Evolutionary conservation across 1,284 basidiomycete genomes (phyloP).

Genomic region (Apiotrichum montevideense): DNA sequence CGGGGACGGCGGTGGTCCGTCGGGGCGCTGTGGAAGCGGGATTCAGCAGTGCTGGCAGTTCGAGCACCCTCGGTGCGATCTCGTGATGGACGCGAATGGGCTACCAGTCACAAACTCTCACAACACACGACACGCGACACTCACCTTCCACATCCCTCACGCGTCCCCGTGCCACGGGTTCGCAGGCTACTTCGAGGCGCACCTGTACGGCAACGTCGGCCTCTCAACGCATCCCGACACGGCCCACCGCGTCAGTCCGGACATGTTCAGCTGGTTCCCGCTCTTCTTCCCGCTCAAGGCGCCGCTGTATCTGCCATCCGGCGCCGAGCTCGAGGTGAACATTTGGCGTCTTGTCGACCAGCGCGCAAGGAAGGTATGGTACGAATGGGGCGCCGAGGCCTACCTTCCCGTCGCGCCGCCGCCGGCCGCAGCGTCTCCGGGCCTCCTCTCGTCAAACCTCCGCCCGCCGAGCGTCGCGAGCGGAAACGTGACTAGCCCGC

Average conservation of each 20-base stretch:
- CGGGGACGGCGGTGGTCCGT: slow-evolving; percentile 54
- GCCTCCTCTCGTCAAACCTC: slow-evolving; percentile 8
- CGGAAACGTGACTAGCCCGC: slow-evolving; percentile 30
- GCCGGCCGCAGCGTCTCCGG: slow-evolving; percentile 14
- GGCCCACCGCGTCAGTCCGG: slow-evolving; percentile 72
- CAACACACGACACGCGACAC: slow-evolving; percentile 69
- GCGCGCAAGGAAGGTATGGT: slow-evolving; percentile 72
- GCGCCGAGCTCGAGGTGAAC: slow-evolving; percentile 84
- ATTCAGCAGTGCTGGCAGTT: slow-evolving; percentile 98
- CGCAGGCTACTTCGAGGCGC: slow-evolving; percentile 95
- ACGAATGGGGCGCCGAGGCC: slow-evolving; percentile 94
- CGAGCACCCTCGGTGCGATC: slow-evolving; percentile 79
- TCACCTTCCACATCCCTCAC: slow-evolving; percentile 89
- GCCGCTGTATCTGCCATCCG: slow-evolving; percentile 85
- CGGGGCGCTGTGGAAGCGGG: slow-evolving; percentile 65
- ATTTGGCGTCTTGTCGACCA: slow-evolving; percentile 89
- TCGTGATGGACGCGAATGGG: slow-evolving; percentile 65
- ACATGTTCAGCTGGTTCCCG: slow-evolving; percentile 99
- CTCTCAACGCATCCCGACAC: slow-evolving; percentile 91
- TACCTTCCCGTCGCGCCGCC: slow-evolving; percentile 57
- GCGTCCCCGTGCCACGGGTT: slow-evolving; percentile 94
- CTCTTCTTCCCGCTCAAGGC: slow-evolving; percentile 94
- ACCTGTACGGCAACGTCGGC: slow-evolving; percentile 79
- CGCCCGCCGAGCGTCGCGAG: slow-evolving; percentile 1
- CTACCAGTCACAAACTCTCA: slow-evolving; percentile 80